phyloP scores from a whole-genome alignment of 1,139 yeast genomes.

The Torulaspora globosa region DNA sequence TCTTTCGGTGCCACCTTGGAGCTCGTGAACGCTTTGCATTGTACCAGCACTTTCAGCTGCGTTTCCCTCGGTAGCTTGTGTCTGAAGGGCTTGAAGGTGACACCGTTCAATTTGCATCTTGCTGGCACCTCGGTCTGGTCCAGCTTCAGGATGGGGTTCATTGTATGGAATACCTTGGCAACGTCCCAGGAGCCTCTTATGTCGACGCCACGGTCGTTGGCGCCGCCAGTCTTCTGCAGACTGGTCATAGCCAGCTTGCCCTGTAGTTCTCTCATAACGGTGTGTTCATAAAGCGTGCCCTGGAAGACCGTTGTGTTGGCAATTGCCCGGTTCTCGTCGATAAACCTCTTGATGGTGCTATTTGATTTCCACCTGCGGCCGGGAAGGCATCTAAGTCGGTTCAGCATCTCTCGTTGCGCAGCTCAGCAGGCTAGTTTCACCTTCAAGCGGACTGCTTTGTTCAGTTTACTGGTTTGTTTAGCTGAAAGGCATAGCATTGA shows the following conservation, averaged over 20 bases:
- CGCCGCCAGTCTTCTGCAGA: slow-evolving; percentile 54
- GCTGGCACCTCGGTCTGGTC: slow-evolving; percentile 33
- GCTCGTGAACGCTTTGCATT: slow-evolving; percentile 51
- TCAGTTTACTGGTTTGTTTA: not conserved
- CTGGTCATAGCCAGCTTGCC: slow-evolving; percentile 41
- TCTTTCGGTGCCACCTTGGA: slow-evolving; percentile 48
- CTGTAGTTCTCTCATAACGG: slow-evolving; percentile 47
- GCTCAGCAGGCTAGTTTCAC: not conserved
- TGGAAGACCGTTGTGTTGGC: slow-evolving; percentile 49
- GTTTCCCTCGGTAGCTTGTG: slow-evolving; percentile 13
- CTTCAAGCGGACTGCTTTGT: not conserved
- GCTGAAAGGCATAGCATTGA: not conserved
- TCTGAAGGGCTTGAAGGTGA: slow-evolving; percentile 29
- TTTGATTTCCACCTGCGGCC: slow-evolving; percentile 15
- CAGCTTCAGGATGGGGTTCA: slow-evolving; percentile 34
- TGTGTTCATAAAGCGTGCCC: slow-evolving; percentile 68
- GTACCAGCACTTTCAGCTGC: slow-evolving; percentile 43
- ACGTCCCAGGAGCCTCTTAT: slow-evolving; percentile 59
- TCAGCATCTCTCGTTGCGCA: not conserved
- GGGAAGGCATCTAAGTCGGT: not conserved
- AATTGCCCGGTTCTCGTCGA: slow-evolving; percentile 24
- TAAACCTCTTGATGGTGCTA: slow-evolving; percentile 17
- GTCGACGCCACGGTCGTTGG: slow-evolving; percentile 72
- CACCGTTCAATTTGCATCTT: slow-evolving; percentile 37
- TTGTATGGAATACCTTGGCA: slow-evolving; percentile 21